Percentiles rank a stretch among this genome's conserved stretches.
These are phyloP conservation scores for Russula earlei DNA, from an alignment of 768 basidiomycete species.

Conservation along the genomic window DNA sequence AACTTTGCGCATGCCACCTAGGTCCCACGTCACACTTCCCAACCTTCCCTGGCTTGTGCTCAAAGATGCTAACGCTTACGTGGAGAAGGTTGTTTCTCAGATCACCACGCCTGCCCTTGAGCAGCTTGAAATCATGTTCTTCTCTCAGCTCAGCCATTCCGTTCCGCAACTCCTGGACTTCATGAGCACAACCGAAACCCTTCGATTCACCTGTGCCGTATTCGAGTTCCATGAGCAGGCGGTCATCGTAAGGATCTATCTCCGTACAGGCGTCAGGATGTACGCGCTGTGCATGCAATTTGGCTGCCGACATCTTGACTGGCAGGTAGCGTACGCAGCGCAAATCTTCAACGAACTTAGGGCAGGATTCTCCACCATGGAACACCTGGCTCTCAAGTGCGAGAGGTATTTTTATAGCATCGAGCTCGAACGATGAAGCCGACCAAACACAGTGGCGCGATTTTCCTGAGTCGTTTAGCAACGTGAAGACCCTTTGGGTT, in stretches of 20 bases:
- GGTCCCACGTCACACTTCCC: neutral
- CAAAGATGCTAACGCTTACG: neutral
- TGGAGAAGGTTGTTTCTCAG: neutral
- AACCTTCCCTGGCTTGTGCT: neutral
- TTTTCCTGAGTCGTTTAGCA: too few species aligned
- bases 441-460: too few species aligned
- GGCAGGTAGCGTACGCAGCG: neutral
- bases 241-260: neutral
- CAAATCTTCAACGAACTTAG: neutral
- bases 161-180: neutral
- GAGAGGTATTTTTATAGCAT: too few species aligned
- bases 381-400: too few species aligned
- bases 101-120: neutral
- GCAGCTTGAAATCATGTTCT: neutral
- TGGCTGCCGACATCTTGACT: neutral
- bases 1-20: neutral
- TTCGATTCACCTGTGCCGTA: neutral
- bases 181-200: neutral
- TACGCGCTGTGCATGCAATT: neutral
- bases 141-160: neutral
- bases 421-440: too few species aligned
- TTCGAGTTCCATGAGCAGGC: neutral
- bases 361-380: too few species aligned
- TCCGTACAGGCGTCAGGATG: neutral
- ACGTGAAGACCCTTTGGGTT: neutral